Evolutionary conservation across 2,329 filamentous ascomycete genomes (phyloP).

Genomic region (Stagonosporopsis cucurbitacearum): DNA sequence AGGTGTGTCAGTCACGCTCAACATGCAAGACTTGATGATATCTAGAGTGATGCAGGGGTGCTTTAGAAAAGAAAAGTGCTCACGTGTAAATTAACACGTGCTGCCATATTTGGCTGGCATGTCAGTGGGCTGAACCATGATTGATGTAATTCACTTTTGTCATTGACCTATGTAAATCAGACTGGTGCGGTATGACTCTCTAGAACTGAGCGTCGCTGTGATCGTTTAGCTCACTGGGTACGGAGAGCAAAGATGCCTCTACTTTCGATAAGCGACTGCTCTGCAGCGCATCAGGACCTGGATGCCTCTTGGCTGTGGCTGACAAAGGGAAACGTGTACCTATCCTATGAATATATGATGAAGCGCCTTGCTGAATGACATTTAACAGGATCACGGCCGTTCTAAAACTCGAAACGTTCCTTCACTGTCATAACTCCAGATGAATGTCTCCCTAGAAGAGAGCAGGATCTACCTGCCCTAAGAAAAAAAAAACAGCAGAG

Average conservation of each 20-base stretch:
- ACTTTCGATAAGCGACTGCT: slow-evolving; percentile 4
- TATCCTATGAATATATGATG: not conserved
- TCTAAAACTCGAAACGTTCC: not conserved
- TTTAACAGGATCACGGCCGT: not conserved
- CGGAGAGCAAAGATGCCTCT: not conserved
- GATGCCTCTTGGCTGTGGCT: not conserved
- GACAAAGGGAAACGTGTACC: slow-evolving; percentile 5
- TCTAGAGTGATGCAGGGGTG: too few relatives aligned
- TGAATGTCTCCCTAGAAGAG: slow-evolving; percentile 1
- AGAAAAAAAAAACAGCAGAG: slow-evolving; percentile 8
- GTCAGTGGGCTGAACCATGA: too few relatives aligned
- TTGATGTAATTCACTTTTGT: not conserved
- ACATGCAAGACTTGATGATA: not conserved
- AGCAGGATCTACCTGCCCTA: slow-evolving; percentile 10
- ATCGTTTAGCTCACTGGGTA: not conserved
- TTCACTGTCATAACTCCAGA: not conserved
- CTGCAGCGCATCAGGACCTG: slow-evolving; percentile 4
- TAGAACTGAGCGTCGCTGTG: not conserved
- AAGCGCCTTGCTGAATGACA: slow-evolving; percentile 5
- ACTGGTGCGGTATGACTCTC: not conserved
- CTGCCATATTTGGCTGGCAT: not conserved
- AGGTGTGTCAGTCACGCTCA: not conserved
- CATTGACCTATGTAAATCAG: not conserved
- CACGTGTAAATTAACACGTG: not conserved
- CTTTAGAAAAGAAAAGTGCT: not conserved